phyloP scores from a whole-genome alignment of 2,329 filamentous ascomycete species.

The Cladorrhinum sp. region DNA sequence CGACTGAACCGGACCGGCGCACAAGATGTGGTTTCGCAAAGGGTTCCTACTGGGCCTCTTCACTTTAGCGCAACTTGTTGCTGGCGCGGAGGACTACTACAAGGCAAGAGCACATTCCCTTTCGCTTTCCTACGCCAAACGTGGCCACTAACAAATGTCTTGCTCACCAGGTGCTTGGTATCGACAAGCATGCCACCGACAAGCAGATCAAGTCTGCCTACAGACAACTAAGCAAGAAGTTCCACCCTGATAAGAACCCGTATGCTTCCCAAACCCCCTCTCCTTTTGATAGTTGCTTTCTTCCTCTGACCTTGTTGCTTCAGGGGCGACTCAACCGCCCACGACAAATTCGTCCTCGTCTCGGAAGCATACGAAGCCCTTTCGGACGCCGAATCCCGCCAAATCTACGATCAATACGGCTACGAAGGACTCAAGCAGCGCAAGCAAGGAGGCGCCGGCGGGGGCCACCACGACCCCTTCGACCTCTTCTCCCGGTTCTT shows the following conservation, averaged over 20 bases:
- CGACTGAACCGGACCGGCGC: no score
- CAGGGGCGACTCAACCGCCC: constrained; percentile 73
- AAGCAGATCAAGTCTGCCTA: constrained; percentile 93
- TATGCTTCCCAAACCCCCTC: constrained; percentile 44
- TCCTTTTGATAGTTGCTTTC: neutral
- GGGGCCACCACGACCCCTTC: constrained; percentile 76
- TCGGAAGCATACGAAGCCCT: constrained; percentile 95
- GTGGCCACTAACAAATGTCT: neutral
- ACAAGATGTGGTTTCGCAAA: constrained; percentile 51
- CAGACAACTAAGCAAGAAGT: constrained; percentile 88
- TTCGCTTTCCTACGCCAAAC: neutral
- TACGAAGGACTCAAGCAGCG: constrained; percentile 87
- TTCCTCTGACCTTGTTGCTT: constrained; percentile 13
- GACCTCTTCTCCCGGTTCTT: constrained; percentile 97
- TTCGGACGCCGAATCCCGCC: constrained; percentile 71
- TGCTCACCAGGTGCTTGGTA: constrained; percentile 65
- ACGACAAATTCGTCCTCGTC: constrained; percentile 89
- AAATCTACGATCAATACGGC: constrained; percentile 91
- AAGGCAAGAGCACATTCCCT: constrained; percentile 50
- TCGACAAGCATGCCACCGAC: constrained; percentile 76
- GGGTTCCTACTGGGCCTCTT: constrained; percentile 52
- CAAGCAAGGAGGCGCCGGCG: constrained; percentile 60
- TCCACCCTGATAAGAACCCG: constrained; percentile 97
- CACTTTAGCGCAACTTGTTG: constrained; percentile 50
- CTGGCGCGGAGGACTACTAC: constrained; percentile 72